These are phyloP conservation scores for Solanum ossicruentum DNA, from an alignment of 257 asterid species.

Conservation along the genomic window DNA sequence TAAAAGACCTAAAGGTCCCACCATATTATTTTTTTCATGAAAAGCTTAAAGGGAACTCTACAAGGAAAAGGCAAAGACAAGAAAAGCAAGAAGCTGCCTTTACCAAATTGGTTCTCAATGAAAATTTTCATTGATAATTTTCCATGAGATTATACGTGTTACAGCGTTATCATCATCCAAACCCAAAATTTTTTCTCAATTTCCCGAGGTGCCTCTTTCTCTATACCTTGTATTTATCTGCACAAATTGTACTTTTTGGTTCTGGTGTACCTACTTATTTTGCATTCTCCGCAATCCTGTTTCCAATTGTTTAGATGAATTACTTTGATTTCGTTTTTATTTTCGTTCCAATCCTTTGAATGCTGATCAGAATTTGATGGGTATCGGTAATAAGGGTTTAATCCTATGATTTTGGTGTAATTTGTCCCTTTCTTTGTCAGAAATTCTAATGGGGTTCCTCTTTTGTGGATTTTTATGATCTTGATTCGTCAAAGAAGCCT, in stretches of 20 bases:
- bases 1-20: neutral
- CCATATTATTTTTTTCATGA: neutral
- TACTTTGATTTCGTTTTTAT: neutral
- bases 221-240: neutral
- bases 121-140: neutral
- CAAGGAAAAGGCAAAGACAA: neutral
- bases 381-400: neutral
- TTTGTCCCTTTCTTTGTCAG: neutral
- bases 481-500: constrained; percentile 2
- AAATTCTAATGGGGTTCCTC: neutral
- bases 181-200: neutral
- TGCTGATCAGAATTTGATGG: neutral
- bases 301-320: neutral
- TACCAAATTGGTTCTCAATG: neutral
- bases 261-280: neutral
- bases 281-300: neutral
- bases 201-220: neutral
- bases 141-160: constrained; percentile 6
- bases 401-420: neutral
- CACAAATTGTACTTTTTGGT: neutral
- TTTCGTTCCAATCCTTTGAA: neutral
- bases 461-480: neutral
- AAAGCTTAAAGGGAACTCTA: neutral
- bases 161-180: neutral
- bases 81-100: neutral